Conservation (phyloP, 1,284 basidiomycete genomes). For the Papiliotrema flavescens region DNA sequence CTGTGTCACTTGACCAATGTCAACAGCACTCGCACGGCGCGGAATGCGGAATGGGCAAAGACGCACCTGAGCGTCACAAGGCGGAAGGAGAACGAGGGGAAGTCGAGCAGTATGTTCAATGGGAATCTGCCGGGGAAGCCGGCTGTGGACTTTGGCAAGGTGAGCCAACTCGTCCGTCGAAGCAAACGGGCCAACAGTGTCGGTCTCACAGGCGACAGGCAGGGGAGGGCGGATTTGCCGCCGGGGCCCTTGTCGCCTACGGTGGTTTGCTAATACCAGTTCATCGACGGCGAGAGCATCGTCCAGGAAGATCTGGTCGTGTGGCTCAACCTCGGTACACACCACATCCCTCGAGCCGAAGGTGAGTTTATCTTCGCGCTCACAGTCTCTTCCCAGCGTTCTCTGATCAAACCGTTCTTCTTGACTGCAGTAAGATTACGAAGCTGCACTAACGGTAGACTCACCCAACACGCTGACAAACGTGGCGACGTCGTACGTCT, state of each 20-base stretch:
- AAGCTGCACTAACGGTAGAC: conserved; percentile 11
- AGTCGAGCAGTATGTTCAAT: conserved; percentile 60
- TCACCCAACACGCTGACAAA: conserved; percentile 59
- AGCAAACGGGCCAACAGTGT: too few relatives aligned
- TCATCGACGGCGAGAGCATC: conserved; percentile 56
- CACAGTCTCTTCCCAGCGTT: too few relatives aligned
- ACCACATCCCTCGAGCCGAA: conserved; percentile 56
- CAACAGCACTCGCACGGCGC: conserved; percentile 58
- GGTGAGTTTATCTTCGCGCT: conserved; percentile 24
- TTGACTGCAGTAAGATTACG: too few relatives aligned
- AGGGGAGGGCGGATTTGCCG: too few relatives aligned
- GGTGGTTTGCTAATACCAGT: conserved; percentile 46
- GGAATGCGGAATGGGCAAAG: conserved; percentile 63
- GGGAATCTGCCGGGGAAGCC: conserved; percentile 60
- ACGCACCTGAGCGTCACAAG: conserved; percentile 60
- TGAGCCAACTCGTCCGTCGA: neutral
- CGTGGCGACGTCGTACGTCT: conserved; percentile 58
- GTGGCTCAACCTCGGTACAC: conserved; percentile 63
- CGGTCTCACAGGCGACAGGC: too few relatives aligned
- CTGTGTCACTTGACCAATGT: conserved; percentile 26
- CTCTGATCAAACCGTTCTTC: too few relatives aligned
- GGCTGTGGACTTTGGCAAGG: conserved; percentile 57
- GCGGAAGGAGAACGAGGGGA: conserved; percentile 60
- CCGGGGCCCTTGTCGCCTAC: too few relatives aligned
- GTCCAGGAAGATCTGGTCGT: conserved; percentile 58